Evolutionary conservation across 1,284 basidiomycete species (phyloP).

Genomic region (Ceratobasidium sp.): DNA sequence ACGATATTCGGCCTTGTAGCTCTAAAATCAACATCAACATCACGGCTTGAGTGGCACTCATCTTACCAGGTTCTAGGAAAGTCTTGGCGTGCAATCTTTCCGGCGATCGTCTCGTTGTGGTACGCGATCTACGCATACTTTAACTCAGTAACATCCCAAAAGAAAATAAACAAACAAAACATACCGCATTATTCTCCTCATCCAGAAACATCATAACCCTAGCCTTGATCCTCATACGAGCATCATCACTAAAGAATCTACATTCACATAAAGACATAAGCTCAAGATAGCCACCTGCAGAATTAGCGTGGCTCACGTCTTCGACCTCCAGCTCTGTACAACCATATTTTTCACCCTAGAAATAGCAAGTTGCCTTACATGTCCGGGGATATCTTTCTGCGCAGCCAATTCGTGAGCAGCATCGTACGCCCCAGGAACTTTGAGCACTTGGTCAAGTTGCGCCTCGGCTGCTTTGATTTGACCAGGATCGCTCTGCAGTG

Average conservation of each 20-base stretch:
- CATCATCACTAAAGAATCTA: conserved; percentile 69
- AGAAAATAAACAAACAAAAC: conserved; percentile 35
- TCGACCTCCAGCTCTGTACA: conserved; percentile 72
- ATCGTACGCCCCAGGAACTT: conserved; percentile 34
- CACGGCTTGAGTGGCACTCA: conserved; percentile 46
- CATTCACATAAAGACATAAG: conserved; percentile 12
- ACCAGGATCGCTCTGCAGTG: conserved; percentile 4
- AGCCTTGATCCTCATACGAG: conserved; percentile 69
- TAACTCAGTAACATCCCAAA: conserved; percentile 31
- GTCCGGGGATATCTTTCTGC: conserved; percentile 27
- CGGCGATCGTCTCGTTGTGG: conserved; percentile 76
- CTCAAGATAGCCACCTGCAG: background rate
- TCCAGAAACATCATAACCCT: conserved; percentile 74
- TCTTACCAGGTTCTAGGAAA: conserved; percentile 75
- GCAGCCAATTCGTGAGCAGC: conserved; percentile 31
- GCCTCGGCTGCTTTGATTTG: conserved; percentile 39
- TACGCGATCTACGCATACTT: conserved; percentile 70
- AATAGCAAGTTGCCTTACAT: conserved; percentile 74
- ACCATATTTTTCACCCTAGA: conserved; percentile 86
- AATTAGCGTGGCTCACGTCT: conserved; percentile 42
- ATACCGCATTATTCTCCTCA: conserved; percentile 79
- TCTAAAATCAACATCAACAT: conserved; percentile 23
- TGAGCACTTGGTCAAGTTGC: conserved; percentile 33
- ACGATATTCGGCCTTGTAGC: conserved; percentile 72
- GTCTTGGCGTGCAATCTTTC: conserved; percentile 79